Conservation (phyloP, 495 filamentous ascomycete genomes). For the Penicillium riverlandense region DNA sequence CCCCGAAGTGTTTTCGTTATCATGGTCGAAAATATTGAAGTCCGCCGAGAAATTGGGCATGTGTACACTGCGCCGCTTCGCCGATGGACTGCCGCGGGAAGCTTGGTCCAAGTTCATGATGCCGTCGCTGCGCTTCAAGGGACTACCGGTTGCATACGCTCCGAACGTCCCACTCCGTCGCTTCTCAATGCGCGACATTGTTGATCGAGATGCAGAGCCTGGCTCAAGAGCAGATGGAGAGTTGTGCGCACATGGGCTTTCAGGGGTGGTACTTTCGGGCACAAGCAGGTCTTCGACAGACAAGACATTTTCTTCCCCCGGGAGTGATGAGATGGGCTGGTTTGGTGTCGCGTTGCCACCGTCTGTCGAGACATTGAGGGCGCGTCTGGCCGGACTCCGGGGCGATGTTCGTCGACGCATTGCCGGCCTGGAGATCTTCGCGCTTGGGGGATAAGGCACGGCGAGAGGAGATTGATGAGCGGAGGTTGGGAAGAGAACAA, state of each 20-base stretch:
- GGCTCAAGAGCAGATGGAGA: constrained; percentile 32
- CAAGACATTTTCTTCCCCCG: constrained; percentile 51
- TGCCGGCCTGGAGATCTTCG: constrained; percentile 38
- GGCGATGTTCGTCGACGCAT: constrained; percentile 57
- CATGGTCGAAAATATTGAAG: constrained; percentile 64
- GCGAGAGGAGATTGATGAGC: constrained; percentile 44
- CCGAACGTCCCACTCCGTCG: constrained; percentile 40
- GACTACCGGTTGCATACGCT: constrained; percentile 61
- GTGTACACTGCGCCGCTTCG: constrained; percentile 81
- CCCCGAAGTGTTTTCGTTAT: constrained; percentile 19
- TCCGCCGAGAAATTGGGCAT: constrained; percentile 51
- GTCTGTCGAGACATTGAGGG: constrained; percentile 59
- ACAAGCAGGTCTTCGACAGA: constrained; percentile 16
- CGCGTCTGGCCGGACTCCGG: constrained; percentile 69
- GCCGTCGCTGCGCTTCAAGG: constrained; percentile 85
- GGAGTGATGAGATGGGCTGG: constrained; percentile 25
- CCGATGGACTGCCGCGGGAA: constrained; percentile 71
- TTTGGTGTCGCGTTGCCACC: constrained; percentile 58
- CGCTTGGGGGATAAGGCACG: constrained; percentile 45
- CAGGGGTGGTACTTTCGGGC: constrained; percentile 22
- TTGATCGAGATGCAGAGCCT: constrained; percentile 40
- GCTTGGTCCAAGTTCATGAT: constrained; percentile 79
- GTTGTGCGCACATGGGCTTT: constrained; percentile 37
- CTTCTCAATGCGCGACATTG: constrained; percentile 38
- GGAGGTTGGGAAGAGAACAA: constrained; percentile 40